A percentile compares a stretch with the other conserved stretches of the same genome.
Evolutionary conservation across 176 grass and related monocot species (phyloP).

Genomic region (Oryza punctata): DNA sequence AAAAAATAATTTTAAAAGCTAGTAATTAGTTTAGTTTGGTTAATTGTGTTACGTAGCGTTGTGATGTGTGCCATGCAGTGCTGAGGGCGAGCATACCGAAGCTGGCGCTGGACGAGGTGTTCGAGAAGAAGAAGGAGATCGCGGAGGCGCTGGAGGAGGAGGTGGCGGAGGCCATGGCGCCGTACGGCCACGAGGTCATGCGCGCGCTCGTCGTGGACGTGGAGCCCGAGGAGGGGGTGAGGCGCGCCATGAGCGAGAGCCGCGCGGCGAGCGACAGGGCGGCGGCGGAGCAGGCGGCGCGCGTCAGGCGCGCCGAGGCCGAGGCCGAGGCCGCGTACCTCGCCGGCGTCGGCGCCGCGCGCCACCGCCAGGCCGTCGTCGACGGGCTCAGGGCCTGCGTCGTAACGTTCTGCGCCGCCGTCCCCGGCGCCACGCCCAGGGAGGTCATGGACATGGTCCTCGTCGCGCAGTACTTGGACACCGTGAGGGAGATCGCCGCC

Average conservation of each 20-base stretch:
- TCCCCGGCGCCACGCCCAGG: constrained; percentile 21
- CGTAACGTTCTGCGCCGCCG: background rate
- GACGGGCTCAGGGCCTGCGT: constrained; percentile 44
- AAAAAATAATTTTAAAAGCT: no score
- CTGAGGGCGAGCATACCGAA: constrained; percentile 58
- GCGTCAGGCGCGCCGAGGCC: constrained; percentile 51
- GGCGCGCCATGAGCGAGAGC: constrained; percentile 65
- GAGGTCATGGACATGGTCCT: constrained; percentile 63
- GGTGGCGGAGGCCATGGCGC: constrained; percentile 52
- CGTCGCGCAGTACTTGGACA: constrained; percentile 60
- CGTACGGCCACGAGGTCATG: constrained; percentile 63
- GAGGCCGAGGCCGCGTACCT: constrained; percentile 58
- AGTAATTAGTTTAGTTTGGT: no score
- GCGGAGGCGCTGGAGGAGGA: constrained; percentile 51
- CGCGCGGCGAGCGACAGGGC: constrained; percentile 48
- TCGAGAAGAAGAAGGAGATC: constrained; percentile 64
- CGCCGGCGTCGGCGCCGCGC: constrained; percentile 41
- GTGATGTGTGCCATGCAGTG: no score
- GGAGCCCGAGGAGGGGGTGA: constrained; percentile 57
- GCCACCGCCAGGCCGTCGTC: constrained; percentile 58
- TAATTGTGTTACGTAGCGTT: no score
- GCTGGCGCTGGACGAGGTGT: constrained; percentile 55
- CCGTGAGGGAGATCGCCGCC: constrained; percentile 54
- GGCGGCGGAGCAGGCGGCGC: constrained; percentile 33
- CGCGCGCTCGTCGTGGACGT: constrained; percentile 62